Conservation (phyloP, 768 basidiomycete species). For the Agaricus sinodeliciosus region DNA sequence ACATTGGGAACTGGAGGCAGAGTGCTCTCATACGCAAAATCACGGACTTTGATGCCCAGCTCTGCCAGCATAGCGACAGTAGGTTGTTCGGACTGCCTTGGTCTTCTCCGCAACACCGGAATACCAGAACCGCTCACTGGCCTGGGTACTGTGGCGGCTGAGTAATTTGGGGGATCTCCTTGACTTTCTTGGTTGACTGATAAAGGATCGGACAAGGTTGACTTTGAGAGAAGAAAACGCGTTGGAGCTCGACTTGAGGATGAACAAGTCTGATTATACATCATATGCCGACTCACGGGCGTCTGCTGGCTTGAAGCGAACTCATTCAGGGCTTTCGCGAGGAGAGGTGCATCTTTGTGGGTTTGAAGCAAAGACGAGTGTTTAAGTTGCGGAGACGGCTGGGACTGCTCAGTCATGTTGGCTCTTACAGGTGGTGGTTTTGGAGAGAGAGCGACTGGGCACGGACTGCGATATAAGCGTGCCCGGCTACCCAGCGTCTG, state of each 20-base stretch:
- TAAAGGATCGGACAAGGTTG: not conserved
- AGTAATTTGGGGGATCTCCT: not conserved
- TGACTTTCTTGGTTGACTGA: not conserved
- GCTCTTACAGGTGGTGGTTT: conserved; percentile 3
- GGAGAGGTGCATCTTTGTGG: conserved; percentile 1
- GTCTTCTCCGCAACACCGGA: not conserved
- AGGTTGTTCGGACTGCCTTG: conserved; percentile 18
- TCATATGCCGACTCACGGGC: conserved; percentile 11
- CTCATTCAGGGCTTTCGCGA: conserved; percentile 5
- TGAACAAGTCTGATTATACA: conserved; percentile 4
- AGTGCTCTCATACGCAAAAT: conserved; percentile 66
- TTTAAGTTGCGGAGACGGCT: not conserved
- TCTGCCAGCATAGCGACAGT: conserved; percentile 17
- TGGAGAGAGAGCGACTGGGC: not conserved
- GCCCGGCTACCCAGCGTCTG: not conserved
- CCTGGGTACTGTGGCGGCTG: not conserved
- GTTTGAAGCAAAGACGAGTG: conserved; percentile 6
- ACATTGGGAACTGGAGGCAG: conserved; percentile 55
- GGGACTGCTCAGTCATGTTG: conserved; percentile 4
- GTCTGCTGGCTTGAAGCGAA: conserved; percentile 6
- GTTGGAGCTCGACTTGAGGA: conserved; percentile 8
- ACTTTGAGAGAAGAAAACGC: conserved; percentile 3
- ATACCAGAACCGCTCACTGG: not conserved
- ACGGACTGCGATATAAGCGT: not conserved
- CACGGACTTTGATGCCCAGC: conserved; percentile 41